Evolutionary conservation across 1,139 yeast species (phyloP).

Genomic region (Lodderomyces orthopsilosis): DNA sequence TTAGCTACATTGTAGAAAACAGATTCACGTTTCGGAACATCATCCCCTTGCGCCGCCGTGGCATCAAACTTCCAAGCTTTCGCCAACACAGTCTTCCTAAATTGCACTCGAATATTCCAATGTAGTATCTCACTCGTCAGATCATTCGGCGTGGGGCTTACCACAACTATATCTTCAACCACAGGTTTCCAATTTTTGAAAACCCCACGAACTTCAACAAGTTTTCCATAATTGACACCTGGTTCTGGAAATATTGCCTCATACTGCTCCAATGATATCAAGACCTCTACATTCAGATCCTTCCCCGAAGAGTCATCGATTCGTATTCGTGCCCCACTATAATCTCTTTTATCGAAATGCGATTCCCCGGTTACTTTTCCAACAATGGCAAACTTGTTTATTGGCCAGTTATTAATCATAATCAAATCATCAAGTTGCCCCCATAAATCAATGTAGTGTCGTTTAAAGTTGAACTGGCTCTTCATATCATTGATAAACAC

Average conservation of each 20-base stretch:
- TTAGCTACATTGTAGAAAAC: too few relatives aligned
- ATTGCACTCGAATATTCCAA: slow-evolving; percentile 33
- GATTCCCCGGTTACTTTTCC: slow-evolving; percentile 18
- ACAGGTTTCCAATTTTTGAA: slow-evolving; percentile 19
- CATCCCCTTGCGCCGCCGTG: slow-evolving; percentile 14
- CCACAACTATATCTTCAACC: slow-evolving; percentile 19
- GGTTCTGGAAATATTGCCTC: slow-evolving; percentile 10
- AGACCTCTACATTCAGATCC: slow-evolving; percentile 12
- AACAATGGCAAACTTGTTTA: slow-evolving; percentile 13
- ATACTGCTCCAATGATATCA: slow-evolving; percentile 8
- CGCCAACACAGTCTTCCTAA: slow-evolving; percentile 18
- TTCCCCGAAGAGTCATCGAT: slow-evolving; percentile 18
- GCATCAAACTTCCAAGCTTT: slow-evolving; percentile 24
- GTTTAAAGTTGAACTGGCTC: slow-evolving; percentile 9
- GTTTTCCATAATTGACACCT: slow-evolving; percentile 18
- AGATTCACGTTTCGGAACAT: too few relatives aligned
- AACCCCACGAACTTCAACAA: slow-evolving; percentile 15
- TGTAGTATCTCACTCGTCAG: slow-evolving; percentile 24
- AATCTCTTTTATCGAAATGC: slow-evolving; percentile 1
- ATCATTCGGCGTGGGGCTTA: slow-evolving; percentile 14
- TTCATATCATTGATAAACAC: slow-evolving; percentile 18
- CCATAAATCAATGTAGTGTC: slow-evolving; percentile 14
- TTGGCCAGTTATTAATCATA: slow-evolving; percentile 19
- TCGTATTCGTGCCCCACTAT: slow-evolving; percentile 11
- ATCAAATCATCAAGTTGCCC: slow-evolving; percentile 12